phyloP scores from a whole-genome alignment of 352 stramenopile genomes.

The Phytophthora idaei region DNA sequence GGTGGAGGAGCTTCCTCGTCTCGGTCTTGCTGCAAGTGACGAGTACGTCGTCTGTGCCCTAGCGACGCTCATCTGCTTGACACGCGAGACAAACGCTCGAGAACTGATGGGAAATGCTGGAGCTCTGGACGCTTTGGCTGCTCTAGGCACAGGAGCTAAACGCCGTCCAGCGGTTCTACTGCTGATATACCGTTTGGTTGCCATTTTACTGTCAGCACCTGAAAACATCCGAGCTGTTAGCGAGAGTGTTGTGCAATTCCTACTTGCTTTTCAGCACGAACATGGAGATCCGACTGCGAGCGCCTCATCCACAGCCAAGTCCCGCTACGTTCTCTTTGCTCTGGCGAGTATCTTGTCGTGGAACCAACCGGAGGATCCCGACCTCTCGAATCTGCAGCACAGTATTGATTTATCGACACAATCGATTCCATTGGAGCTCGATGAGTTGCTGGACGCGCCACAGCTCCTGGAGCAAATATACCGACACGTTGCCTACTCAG shows the following conservation, averaged over 20 bases:
- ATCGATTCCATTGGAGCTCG: constrained; percentile 25
- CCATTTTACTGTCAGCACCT: constrained; percentile 54
- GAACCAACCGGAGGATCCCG: constrained; percentile 42
- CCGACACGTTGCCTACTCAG: constrained; percentile 45
- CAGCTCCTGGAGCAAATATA: constrained; percentile 53
- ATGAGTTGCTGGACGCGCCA: constrained; percentile 57
- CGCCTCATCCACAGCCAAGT: constrained; percentile 29
- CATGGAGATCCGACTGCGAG: not conserved
- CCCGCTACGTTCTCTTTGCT: constrained; percentile 67
- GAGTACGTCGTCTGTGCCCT: constrained; percentile 52
- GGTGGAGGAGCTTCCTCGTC: constrained; percentile 48
- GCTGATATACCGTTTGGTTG: constrained; percentile 57
- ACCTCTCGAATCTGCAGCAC: constrained; percentile 1
- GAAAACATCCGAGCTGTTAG: constrained; percentile 50
- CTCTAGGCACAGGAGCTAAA: constrained; percentile 27
- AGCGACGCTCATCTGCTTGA: constrained; percentile 43
- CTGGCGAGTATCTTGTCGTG: constrained; percentile 68
- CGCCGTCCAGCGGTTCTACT: constrained; percentile 20
- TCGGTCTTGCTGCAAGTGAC: constrained; percentile 25
- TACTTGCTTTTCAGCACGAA: constrained; percentile 54
- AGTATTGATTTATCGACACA: constrained; percentile 2
- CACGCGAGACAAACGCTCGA: constrained; percentile 32
- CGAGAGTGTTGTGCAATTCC: constrained; percentile 57
- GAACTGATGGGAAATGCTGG: constrained; percentile 48
- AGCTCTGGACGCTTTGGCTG: constrained; percentile 47